Conservation (phyloP, 2,329 filamentous ascomycete species). For the Pseudofabraea citricarpa region DNA sequence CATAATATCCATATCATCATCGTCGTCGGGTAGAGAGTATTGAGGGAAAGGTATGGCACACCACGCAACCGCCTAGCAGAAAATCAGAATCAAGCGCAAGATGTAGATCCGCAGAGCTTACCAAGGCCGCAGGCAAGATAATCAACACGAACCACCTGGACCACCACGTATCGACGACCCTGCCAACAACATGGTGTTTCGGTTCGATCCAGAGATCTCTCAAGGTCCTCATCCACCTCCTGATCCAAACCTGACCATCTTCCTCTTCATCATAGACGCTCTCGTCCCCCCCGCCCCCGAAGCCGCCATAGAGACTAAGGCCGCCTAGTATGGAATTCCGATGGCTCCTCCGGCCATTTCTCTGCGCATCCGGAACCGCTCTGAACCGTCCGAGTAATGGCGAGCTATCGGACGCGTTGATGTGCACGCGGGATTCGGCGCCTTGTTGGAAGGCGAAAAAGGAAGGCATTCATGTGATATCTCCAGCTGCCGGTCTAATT, state of each 20-base stretch:
- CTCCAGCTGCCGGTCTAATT: no score
- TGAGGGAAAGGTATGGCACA: conserved; percentile 62
- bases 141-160: conserved; percentile 56
- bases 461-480: conserved; percentile 45
- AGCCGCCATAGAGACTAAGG: conserved; percentile 5
- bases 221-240: conserved; percentile 26
- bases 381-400: conserved; percentile 62
- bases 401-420: conserved; percentile 46
- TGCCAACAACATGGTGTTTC: conserved; percentile 51
- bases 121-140: conserved; percentile 54
- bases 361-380: conserved; percentile 47
- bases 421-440: conserved; percentile 50
- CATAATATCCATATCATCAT: conserved; percentile 30
- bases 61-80: conserved; percentile 54
- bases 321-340: conserved; percentile 15
- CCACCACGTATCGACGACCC: conserved; percentile 59
- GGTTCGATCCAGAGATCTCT: conserved; percentile 58
- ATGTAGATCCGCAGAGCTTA: conserved; percentile 32
- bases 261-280: conserved; percentile 31
- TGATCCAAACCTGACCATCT: conserved; percentile 22
- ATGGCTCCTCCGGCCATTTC: conserved; percentile 18
- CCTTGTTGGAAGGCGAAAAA: conserved; percentile 67
- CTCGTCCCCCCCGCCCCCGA: conserved; percentile 19
- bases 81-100: conserved; percentile 1
- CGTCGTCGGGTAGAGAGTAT: conserved; percentile 46